A percentile compares a stretch with the other conserved stretches of the same genome.
phyloP scores from a whole-genome alignment of 305 asterid genomes.

The Plantago coronopus region DNA sequence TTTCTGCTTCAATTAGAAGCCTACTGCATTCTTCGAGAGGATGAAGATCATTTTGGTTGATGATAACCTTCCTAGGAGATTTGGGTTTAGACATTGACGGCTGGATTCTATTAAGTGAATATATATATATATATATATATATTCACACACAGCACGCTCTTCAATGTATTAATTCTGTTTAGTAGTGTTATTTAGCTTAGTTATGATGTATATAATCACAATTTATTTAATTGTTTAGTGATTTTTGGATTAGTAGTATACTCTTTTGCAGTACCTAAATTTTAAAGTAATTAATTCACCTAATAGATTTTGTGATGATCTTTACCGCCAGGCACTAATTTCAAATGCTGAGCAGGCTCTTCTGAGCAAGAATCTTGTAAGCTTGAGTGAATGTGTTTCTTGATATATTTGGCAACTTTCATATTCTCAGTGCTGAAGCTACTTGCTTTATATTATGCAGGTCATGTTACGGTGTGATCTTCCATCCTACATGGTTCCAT shows the following conservation, averaged over 20 bases:
- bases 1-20: too few relatives aligned
- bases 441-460: constrained; percentile 37
- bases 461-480: constrained; percentile 89
- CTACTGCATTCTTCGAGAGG: too few relatives aligned
- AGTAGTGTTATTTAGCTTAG: not conserved
- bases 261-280: constrained; percentile 2
- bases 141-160: too few relatives aligned
- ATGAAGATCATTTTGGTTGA: too few relatives aligned
- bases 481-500: constrained; percentile 93
- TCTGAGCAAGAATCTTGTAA: constrained; percentile 89
- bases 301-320: constrained; percentile 13
- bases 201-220: not conserved
- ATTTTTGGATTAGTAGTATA: not conserved
- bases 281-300: constrained; percentile 4
- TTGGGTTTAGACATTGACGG: too few relatives aligned
- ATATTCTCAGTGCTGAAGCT: constrained; percentile 27
- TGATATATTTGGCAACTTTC: constrained; percentile 19
- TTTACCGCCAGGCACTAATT: constrained; percentile 53
- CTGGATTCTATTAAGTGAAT: too few relatives aligned
- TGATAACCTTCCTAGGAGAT: too few relatives aligned
- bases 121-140: too few relatives aligned
- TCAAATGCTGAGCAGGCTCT: constrained; percentile 80
- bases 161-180: not conserved
- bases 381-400: constrained; percentile 20
- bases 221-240: not conserved